Evolutionary conservation across 2,329 filamentous ascomycete genomes (phyloP).

Genomic region (Colletotrichum plurivorum): DNA sequence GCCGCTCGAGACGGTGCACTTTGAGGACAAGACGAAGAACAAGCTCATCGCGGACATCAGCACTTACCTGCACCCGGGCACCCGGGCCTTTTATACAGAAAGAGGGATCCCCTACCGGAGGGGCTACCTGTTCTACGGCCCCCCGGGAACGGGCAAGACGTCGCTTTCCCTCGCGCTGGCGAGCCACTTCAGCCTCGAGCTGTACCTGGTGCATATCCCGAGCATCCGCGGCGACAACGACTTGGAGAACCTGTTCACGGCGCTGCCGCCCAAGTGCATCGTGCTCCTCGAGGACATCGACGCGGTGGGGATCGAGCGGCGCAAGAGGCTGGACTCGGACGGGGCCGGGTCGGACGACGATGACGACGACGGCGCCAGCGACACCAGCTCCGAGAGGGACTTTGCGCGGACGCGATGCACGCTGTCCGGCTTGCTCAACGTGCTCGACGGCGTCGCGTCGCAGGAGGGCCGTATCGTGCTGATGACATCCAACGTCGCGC

Average conservation of each 20-base stretch:
- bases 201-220: constrained; percentile 80
- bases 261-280: constrained; percentile 43
- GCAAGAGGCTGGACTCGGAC: constrained; percentile 37
- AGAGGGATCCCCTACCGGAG: constrained; percentile 82
- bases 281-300: constrained; percentile 48
- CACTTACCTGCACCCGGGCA: constrained; percentile 72
- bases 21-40: constrained; percentile 64
- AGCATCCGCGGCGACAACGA: constrained; percentile 46
- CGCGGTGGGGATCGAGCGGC: constrained; percentile 42
- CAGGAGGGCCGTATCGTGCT: constrained; percentile 78
- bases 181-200: constrained; percentile 79
- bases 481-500: constrained; percentile 79
- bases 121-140: constrained; percentile 80
- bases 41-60: constrained; percentile 78
- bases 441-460: constrained; percentile 77
- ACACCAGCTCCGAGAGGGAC: neutral
- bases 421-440: constrained; percentile 76
- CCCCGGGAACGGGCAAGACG: constrained; percentile 82
- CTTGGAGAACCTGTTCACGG: constrained; percentile 50
- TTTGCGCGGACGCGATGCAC: constrained; percentile 48
- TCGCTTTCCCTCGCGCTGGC: constrained; percentile 83
- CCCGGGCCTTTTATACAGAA: constrained; percentile 76
- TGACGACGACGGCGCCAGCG: constrained; percentile 46
- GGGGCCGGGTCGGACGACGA: constrained; percentile 45
- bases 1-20: constrained; percentile 52